Conservation (phyloP, 2,329 filamentous ascomycete genomes). For the Beauveria sp. region DNA sequence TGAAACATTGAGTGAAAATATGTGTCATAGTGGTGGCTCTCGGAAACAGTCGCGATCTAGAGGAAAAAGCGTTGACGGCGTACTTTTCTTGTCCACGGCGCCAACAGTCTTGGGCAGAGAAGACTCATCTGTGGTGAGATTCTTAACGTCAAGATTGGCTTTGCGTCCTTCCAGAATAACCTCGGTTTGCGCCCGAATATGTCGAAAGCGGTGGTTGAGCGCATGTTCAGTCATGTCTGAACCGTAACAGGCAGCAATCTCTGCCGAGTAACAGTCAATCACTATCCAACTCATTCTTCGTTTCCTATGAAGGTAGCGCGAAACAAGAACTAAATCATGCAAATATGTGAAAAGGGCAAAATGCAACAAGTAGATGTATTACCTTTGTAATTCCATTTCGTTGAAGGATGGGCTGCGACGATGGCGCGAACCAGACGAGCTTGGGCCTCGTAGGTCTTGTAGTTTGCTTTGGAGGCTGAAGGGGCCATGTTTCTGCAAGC, state of each 20-base stretch:
- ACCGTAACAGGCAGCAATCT: slow-evolving; percentile 39
- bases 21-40: not conserved
- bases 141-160: slow-evolving; percentile 33
- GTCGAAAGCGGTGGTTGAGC: slow-evolving; percentile 45
- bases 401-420: slow-evolving; percentile 45
- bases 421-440: slow-evolving; percentile 54
- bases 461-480: slow-evolving; percentile 39
- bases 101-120: slow-evolving; percentile 31
- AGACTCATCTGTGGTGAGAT: slow-evolving; percentile 29
- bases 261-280: slow-evolving; percentile 24
- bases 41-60: not conserved
- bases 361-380: slow-evolving; percentile 23
- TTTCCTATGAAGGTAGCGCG: too few relatives aligned
- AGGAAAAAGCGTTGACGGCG: slow-evolving; percentile 13
- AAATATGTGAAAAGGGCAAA: not conserved
- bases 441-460: slow-evolving; percentile 52
- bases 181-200: slow-evolving; percentile 34
- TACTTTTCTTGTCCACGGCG: slow-evolving; percentile 34
- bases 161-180: slow-evolving; percentile 29
- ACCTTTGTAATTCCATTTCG: slow-evolving; percentile 57
- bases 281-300: not conserved
- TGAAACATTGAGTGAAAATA: not conserved
- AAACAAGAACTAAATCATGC: not conserved
- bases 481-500: slow-evolving; percentile 33
- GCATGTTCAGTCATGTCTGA: slow-evolving; percentile 40